Percentiles rank a stretch among this genome's conserved stretches.
These are phyloP conservation scores for Cladophialophora chaetospira DNA, from an alignment of 2,329 filamentous ascomycete species.

Conservation along the genomic window DNA sequence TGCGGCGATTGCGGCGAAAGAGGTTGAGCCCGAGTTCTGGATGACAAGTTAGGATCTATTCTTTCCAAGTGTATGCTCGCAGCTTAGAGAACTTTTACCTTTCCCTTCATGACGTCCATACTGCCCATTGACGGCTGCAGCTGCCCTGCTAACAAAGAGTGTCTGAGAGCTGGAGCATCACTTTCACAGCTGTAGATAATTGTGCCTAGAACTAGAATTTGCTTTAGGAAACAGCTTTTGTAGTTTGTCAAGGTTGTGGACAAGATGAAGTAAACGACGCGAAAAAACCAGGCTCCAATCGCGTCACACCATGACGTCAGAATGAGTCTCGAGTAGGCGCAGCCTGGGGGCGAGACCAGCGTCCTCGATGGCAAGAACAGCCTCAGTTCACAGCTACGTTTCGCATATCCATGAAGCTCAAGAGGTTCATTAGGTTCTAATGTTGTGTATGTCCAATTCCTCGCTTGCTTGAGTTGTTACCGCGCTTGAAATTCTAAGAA, in stretches of 20 bases:
- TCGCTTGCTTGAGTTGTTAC: not conserved
- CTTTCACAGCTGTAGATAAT: no score
- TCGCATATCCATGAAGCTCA: not conserved
- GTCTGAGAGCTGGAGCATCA: not conserved
- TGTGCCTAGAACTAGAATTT: not conserved
- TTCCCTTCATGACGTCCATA: conserved; percentile 23
- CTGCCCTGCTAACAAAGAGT: not conserved
- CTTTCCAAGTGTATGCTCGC: not conserved
- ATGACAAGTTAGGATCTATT: conserved; percentile 3
- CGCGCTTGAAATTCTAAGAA: not conserved
- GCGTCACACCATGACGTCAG: conserved; percentile 3
- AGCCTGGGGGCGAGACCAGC: not conserved
- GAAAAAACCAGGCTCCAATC: not conserved
- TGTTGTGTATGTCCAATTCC: not conserved
- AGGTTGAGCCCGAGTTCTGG: conserved; percentile 42
- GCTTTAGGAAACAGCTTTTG: no score
- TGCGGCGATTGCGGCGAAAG: conserved; percentile 51
- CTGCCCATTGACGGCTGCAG: not conserved
- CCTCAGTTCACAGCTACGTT: not conserved
- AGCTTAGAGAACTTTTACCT: conserved; percentile 13
- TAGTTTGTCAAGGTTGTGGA: not conserved
- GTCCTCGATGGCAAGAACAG: not conserved
- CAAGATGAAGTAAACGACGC: not conserved
- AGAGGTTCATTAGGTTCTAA: not conserved
- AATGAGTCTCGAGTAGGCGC: not conserved